phyloP scores from a whole-genome alignment of 2,329 filamentous ascomycete genomes.

The Phialophora macrospora region DNA sequence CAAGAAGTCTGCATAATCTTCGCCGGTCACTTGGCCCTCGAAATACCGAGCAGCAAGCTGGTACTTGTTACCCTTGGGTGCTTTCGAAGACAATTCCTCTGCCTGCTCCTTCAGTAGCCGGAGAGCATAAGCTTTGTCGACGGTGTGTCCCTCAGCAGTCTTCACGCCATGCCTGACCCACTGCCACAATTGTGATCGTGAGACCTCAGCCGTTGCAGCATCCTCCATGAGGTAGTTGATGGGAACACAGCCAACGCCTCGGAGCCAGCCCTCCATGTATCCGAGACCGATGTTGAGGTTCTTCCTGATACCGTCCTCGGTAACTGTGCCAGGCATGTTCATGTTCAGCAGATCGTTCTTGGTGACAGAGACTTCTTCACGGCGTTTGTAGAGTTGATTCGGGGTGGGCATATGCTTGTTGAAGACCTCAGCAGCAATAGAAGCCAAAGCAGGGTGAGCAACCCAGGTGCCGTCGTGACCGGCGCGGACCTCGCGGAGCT shows the following conservation, averaged over 20 bases:
- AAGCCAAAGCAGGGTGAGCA: conserved; percentile 87
- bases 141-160: conserved; percentile 85
- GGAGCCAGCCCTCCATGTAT: conserved; percentile 99
- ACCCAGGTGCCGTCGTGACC: conserved; percentile 98
- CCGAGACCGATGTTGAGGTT: conserved; percentile 95
- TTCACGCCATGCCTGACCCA: conserved; percentile 78
- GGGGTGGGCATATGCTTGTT: conserved; percentile 98
- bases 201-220: conserved; percentile 94
- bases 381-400: conserved; percentile 90
- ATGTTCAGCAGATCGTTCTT: conserved; percentile 95
- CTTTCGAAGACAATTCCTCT: conserved; percentile 73
- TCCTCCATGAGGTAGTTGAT: conserved; percentile 99
- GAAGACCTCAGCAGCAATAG: conserved; percentile 90
- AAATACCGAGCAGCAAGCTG: conserved; percentile 92
- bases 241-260: conserved; percentile 91
- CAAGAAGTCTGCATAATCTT: conserved; percentile 97
- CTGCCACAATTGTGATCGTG: conserved; percentile 93
- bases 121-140: conserved; percentile 90
- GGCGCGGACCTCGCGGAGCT: conserved; percentile 91
- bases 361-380: conserved; percentile 85
- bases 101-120: conserved; percentile 85
- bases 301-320: conserved; percentile 94
- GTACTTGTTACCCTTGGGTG: conserved; percentile 87
- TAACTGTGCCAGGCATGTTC: conserved; percentile 91
- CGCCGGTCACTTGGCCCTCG: conserved; percentile 87